Conservation (phyloP, 768 basidiomycete species). For the Pisolithus sp. region DNA sequence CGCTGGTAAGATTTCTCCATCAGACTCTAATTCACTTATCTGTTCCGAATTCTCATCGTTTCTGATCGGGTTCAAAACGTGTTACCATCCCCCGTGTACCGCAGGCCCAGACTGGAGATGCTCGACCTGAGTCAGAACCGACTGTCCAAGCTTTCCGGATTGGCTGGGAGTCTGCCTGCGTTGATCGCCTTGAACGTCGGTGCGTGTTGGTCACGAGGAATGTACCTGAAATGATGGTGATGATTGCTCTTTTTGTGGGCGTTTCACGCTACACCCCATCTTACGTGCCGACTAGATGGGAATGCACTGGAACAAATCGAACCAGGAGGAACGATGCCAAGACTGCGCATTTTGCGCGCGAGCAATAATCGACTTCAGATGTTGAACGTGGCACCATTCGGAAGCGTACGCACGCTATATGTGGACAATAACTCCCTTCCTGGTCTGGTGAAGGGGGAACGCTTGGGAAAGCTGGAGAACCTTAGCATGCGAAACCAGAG, state of each 20-base stretch:
- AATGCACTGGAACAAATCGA: constrained; percentile 58
- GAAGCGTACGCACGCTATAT: constrained; percentile 82
- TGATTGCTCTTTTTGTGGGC: background rate
- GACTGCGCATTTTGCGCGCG: constrained; percentile 76
- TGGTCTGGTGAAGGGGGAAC: constrained; percentile 45
- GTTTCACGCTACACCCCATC: background rate
- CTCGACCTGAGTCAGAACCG: constrained; percentile 77
- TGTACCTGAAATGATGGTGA: constrained; percentile 10
- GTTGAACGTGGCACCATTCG: constrained; percentile 58
- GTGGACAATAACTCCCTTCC: constrained; percentile 76
- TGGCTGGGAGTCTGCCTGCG: constrained; percentile 50
- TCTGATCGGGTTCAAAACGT: constrained; percentile 7
- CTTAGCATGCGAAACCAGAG: constrained; percentile 88
- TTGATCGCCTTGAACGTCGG: constrained; percentile 79
- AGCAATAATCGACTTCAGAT: constrained; percentile 73
- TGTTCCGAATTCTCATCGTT: background rate
- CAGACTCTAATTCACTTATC: constrained; percentile 2
- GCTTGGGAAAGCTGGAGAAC: constrained; percentile 74
- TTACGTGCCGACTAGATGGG: constrained; percentile 46
- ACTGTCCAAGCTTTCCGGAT: constrained; percentile 49
- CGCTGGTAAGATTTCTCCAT: constrained; percentile 49
- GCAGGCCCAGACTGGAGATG: constrained; percentile 63
- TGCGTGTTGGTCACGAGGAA: constrained; percentile 37
- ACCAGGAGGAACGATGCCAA: constrained; percentile 49
- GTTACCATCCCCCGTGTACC: constrained; percentile 4